Percentiles rank a stretch among this genome's conserved stretches.
Evolutionary conservation across 768 basidiomycete species (phyloP).

Genomic region (Coprinellus aureogranulatus): DNA sequence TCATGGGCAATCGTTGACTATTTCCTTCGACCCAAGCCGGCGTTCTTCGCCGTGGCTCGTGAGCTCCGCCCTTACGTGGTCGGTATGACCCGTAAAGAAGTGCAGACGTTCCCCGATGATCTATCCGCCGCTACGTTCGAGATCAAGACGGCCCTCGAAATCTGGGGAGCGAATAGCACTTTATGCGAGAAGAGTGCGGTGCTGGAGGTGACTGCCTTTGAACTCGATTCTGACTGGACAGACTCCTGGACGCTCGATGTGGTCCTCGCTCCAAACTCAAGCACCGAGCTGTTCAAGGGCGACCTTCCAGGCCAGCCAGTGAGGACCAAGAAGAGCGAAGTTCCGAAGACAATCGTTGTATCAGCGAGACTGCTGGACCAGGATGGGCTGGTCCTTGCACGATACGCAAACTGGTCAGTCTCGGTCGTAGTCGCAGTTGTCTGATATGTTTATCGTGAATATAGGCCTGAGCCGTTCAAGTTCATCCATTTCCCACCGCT

Average conservation of each 20-base stretch:
- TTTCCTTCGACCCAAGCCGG: slow-evolving; percentile 90
- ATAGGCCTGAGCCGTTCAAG: slow-evolving; percentile 94
- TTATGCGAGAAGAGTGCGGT: slow-evolving; percentile 54
- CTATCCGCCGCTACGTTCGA: slow-evolving; percentile 65
- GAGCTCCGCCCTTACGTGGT: slow-evolving; percentile 81
- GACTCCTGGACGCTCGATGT: slow-evolving; percentile 50
- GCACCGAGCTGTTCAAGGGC: slow-evolving; percentile 80
- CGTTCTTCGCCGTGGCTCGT: slow-evolving; percentile 82
- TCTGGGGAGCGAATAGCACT: slow-evolving; percentile 88
- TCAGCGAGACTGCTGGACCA: slow-evolving; percentile 65
- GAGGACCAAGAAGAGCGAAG: slow-evolving; percentile 62
- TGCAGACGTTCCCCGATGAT: slow-evolving; percentile 54
- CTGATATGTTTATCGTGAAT: neutral
- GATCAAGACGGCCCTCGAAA: slow-evolving; percentile 66
- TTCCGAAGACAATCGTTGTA: slow-evolving; percentile 66
- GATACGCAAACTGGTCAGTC: slow-evolving; percentile 75
- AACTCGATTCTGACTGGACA: slow-evolving; percentile 62
- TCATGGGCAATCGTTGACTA: slow-evolving; percentile 95
- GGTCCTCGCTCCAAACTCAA: slow-evolving; percentile 65
- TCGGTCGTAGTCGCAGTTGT: neutral
- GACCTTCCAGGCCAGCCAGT: slow-evolving; percentile 69
- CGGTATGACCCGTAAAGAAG: slow-evolving; percentile 80
- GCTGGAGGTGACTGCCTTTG: slow-evolving; percentile 65
- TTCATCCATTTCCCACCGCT: slow-evolving; percentile 77
- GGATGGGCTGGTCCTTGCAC: slow-evolving; percentile 55